Evolutionary conservation across 805 yeast species (phyloP), one percentile per base, ranked within the genome.

Genomic region (Priceomyces medius): DNA sequence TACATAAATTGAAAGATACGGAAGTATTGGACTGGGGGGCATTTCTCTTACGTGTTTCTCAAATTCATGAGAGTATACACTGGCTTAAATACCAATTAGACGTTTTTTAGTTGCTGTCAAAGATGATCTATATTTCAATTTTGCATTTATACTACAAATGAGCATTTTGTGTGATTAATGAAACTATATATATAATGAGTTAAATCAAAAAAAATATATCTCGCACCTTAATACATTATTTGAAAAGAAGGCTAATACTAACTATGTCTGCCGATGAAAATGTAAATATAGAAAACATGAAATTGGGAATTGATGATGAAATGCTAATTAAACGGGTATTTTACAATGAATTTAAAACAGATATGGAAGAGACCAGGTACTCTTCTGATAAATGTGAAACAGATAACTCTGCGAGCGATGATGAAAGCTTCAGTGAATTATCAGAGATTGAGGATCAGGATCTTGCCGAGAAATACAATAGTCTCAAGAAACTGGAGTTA

Each of bases 321-420:
- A 74, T 66, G 44, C 59, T 70, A 49, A 64, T 70, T 4, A 67
- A 73, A 63, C 53, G 70, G 18, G 74, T 70, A 2, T 69, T 70
- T 41, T 69, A 64, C 41, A 54, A 60, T 31, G 58, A 55, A 10
- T 37, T 46, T 7, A 64, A 60, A 35, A 18, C 20, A 3, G 7
- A 24, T n/a, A n/a, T 13, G 7, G 37, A 42, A 14, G 26, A 32
- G 24, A 18, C 37, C 21, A 27, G 37, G 9, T 27, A 40, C 27
- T 20, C 40, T 5, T 19, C 33, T 18, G 16, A 13, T 9, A 46
- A 35, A 2, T 34, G 27, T 9, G 31, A 37, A 1, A 21, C 33
- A 3, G 43, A 26, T n/a, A 26, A 31, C n/a, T 55, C 44, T 0
- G 53, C 49, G 2, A 57, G 53, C 4, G 61, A 56, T 8, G 66